Percentiles rank a stretch among this genome's conserved stretches.
Conservation (phyloP, 305 asterid genomes). For the Plantago lanceolata region DNA sequence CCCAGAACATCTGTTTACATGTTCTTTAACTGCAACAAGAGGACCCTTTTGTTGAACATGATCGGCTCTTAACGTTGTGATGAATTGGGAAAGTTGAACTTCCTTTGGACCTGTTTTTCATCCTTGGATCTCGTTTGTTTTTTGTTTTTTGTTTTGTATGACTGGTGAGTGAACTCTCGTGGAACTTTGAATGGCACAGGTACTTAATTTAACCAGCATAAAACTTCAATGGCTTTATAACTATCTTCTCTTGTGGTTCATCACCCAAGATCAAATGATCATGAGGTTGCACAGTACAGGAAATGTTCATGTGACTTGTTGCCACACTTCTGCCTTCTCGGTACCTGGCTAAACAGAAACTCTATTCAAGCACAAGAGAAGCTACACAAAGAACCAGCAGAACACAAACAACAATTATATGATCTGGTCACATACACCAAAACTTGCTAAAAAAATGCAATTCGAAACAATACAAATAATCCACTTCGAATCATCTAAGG, state of each 20-base stretch:
- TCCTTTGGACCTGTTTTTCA: neutral
- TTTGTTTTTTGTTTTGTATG: neutral
- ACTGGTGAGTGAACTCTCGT: neutral
- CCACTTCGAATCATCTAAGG: too few species aligned
- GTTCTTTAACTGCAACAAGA: constrained; percentile 1
- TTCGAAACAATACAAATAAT: neutral
- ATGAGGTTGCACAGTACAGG: neutral
- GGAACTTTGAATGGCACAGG: neutral
- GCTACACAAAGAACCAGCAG: neutral
- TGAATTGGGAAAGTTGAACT: neutral
- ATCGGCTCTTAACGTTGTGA: neutral
- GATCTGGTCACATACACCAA: too few species aligned
- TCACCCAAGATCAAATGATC: neutral
- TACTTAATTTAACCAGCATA: too few species aligned
- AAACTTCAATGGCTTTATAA: too few species aligned
- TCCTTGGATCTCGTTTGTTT: neutral
- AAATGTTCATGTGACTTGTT: neutral
- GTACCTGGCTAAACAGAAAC: neutral
- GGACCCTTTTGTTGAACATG: neutral
- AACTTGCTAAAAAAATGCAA: neutral
- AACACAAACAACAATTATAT: neutral
- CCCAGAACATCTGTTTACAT: neutral
- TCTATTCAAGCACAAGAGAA: neutral
- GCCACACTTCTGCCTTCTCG: neutral
- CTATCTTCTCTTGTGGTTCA: neutral